These are phyloP conservation scores for Mercurialis annua DNA, from an alignment of 345 rosid genomes.

Conservation along the genomic window DNA sequence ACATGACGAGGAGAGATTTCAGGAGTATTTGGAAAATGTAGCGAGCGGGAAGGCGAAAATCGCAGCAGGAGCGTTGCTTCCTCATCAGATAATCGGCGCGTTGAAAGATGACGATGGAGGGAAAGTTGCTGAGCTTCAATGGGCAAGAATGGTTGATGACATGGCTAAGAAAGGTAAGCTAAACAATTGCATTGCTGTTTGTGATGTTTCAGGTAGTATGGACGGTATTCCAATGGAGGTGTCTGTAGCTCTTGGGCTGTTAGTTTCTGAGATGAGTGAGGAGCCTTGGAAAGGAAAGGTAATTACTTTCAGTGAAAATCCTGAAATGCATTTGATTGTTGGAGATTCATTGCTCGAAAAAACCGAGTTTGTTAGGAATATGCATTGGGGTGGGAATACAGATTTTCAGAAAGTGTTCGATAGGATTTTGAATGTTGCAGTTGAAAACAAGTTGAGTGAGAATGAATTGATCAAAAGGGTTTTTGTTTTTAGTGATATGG, in stretches of 20 bases:
- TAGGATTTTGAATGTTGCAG: constrained; percentile 15
- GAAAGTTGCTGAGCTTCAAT: constrained; percentile 20
- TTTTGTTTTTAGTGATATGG: constrained; percentile 23
- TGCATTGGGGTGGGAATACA: constrained; percentile 14
- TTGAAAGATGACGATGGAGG: constrained; percentile 8
- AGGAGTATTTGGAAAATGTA: constrained; percentile 12
- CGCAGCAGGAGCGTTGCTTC: constrained; percentile 19
- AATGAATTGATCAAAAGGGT: constrained; percentile 17
- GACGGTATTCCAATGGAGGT: not conserved
- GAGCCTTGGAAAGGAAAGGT: constrained; percentile 7
- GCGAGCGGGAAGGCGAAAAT: constrained; percentile 16
- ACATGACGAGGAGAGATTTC: constrained; percentile 18
- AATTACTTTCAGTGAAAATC: constrained; percentile 5
- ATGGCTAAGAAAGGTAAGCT: constrained; percentile 32
- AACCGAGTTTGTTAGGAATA: constrained; percentile 10
- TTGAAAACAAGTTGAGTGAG: constrained; percentile 1
- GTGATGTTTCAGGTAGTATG: constrained; percentile 1
- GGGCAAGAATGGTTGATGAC: constrained; percentile 51
- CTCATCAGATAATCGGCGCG: constrained; percentile 4
- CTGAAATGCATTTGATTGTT: constrained; percentile 9
- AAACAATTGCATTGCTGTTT: not conserved
- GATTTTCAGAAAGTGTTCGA: constrained; percentile 21
- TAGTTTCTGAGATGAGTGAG: constrained; percentile 4
- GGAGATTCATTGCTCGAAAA: constrained; percentile 12
- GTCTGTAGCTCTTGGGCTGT: not conserved